Evolutionary conservation across 1,284 basidiomycete species (phyloP).

Genomic region (Puccinia brachypodii): DNA sequence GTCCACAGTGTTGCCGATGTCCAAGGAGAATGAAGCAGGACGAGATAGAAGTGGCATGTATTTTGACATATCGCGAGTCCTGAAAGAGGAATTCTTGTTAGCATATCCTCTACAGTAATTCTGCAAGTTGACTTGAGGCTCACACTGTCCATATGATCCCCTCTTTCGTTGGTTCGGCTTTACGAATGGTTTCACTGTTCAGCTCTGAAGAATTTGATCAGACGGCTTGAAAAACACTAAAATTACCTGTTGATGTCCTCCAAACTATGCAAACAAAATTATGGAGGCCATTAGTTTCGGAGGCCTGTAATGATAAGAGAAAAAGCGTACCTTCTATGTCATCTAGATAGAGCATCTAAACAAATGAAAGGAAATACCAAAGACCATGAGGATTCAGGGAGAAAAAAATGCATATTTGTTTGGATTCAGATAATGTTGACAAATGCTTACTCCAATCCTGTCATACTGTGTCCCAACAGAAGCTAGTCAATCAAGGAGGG

Average conservation of each 20-base stretch:
- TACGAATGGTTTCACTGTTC: neutral
- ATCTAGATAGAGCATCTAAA: conserved; percentile 29
- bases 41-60: conserved; percentile 38
- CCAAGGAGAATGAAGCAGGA: conserved; percentile 1
- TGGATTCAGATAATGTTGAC: neutral
- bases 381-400: neutral
- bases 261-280: conserved; percentile 12
- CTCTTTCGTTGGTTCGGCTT: conserved; percentile 30
- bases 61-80: conserved; percentile 24
- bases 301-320: too few species aligned
- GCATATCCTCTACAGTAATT: neutral
- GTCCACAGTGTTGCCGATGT: conserved; percentile 23
- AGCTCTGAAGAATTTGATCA: neutral
- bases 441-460: conserved; percentile 11
- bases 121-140: neutral
- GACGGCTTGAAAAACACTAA: neutral
- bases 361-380: neutral
- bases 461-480: conserved; percentile 38
- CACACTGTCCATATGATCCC: conserved; percentile 46
- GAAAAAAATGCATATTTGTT: neutral
- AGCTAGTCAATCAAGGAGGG: neutral
- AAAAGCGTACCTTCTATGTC: conserved; percentile 10
- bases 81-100: neutral
- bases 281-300: neutral
- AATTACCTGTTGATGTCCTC: conserved; percentile 39